Percentiles rank a stretch among this genome's conserved stretches.
phyloP scores from a whole-genome alignment of 2,329 filamentous ascomycete genomes.

The Graphilbum ipis-grandicollis region DNA sequence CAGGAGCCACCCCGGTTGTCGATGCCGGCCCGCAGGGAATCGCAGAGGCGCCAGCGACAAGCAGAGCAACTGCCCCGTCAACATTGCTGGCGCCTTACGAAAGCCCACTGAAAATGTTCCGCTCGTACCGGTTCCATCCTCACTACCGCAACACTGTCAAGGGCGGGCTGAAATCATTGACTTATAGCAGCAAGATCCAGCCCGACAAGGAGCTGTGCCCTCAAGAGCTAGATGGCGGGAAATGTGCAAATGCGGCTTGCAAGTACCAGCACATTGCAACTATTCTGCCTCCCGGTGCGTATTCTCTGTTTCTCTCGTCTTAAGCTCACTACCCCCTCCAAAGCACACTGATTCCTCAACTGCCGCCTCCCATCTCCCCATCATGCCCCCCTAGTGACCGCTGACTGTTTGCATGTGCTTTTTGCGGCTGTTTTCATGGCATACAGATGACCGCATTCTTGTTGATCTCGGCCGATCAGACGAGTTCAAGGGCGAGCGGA shows the following conservation, averaged over 20 bases:
- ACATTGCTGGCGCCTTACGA: conserved; percentile 43
- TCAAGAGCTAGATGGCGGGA: conserved; percentile 50
- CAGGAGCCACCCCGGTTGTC: too few species aligned
- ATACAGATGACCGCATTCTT: conserved; percentile 54
- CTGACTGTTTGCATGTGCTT: conserved; percentile 23
- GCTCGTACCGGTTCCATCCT: conserved; percentile 79
- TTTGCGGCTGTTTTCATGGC: conserved; percentile 12
- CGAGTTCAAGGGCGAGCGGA: conserved; percentile 43
- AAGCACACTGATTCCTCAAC: conserved; percentile 16
- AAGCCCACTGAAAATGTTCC: conserved; percentile 69
- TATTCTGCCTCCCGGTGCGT: conserved; percentile 62
- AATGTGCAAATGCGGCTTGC: conserved; percentile 56
- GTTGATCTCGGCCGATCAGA: conserved; percentile 52
- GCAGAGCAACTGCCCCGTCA: background rate
- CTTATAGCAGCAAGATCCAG: conserved; percentile 85
- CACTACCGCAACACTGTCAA: conserved; percentile 50
- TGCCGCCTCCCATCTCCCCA: too few species aligned
- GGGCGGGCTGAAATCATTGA: conserved; percentile 73
- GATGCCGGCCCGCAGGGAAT: too few species aligned
- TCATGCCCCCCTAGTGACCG: conserved; percentile 18
- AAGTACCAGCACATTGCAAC: conserved; percentile 62
- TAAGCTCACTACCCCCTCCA: conserved; percentile 6
- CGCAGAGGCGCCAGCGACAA: too few species aligned
- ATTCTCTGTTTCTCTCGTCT: conserved; percentile 9
- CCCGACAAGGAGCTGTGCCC: conserved; percentile 57